These are phyloP conservation scores for Claviceps maximensis DNA, from an alignment of 2,329 filamentous ascomycete species.

Conservation along the genomic window DNA sequence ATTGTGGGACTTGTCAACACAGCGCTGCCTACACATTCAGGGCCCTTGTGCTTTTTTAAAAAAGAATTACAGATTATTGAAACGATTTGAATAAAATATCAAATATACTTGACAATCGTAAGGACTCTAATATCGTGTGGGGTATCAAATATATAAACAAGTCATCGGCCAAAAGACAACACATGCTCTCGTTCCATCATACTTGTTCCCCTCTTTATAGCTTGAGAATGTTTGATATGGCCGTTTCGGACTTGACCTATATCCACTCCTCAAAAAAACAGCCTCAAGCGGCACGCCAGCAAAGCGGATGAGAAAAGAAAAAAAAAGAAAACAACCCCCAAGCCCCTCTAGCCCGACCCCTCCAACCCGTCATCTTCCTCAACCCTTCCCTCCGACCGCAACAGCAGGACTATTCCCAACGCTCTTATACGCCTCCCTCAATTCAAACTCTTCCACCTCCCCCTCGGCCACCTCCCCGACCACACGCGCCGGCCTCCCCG, in stretches of 20 bases:
- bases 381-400: slow-evolving; percentile 6
- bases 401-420: slow-evolving; percentile 40
- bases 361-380: too few species aligned
- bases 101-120: neutral
- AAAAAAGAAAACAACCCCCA: too few species aligned
- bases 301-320: neutral
- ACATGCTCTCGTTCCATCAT: neutral
- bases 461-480: slow-evolving; percentile 72
- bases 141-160: neutral
- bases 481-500: slow-evolving; percentile 64
- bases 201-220: neutral
- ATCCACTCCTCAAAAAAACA: neutral
- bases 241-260: neutral
- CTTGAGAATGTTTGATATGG: neutral
- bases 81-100: neutral
- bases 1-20: neutral
- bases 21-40: neutral
- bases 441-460: slow-evolving; percentile 49
- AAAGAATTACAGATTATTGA: too few species aligned
- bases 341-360: too few species aligned
- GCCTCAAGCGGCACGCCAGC: neutral
- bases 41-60: neutral
- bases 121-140: neutral
- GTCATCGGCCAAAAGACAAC: neutral
- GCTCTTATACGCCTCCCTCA: slow-evolving; percentile 50